Evolutionary conservation across 805 yeast species (phyloP).

Genomic region (Aciculoconidium aculeatum): DNA sequence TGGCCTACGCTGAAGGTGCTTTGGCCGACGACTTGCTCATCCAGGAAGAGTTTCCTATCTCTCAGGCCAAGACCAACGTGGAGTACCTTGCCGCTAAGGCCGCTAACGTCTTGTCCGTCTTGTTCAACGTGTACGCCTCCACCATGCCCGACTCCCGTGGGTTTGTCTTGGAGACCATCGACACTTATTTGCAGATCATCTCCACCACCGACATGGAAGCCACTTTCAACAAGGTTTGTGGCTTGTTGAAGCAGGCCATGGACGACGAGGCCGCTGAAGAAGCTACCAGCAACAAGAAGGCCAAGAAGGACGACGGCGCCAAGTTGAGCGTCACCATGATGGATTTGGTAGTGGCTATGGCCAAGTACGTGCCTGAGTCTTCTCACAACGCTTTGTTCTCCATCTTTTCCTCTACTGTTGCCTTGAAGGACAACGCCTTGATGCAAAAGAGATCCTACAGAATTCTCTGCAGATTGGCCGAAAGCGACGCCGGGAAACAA

Average conservation of each 20-base stretch:
- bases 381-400: conserved; percentile 69
- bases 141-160: conserved; percentile 81
- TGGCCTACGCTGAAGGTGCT: conserved; percentile 57
- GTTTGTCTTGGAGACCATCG: conserved; percentile 80
- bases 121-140: conserved; percentile 90
- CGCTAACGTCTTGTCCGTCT: conserved; percentile 73
- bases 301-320: conserved; percentile 23
- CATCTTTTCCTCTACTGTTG: conserved; percentile 68
- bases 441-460: conserved; percentile 89
- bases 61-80: conserved; percentile 50
- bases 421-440: conserved; percentile 48
- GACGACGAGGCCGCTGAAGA: conserved; percentile 45
- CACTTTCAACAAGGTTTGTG: conserved; percentile 84
- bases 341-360: conserved; percentile 85
- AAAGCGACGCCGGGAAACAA: conserved; percentile 56
- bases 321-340: conserved; percentile 76
- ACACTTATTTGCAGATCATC: conserved; percentile 68
- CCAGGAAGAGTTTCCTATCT: conserved; percentile 54
- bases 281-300: conserved; percentile 25
- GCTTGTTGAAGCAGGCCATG: conserved; percentile 66
- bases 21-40: conserved; percentile 49
- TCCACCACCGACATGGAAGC: conserved; percentile 58
- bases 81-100: conserved; percentile 62
- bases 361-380: conserved; percentile 69
- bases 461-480: conserved; percentile 63